These are phyloP conservation scores for Solanum pimpinellifolium DNA, from an alignment of 257 asterid genomes.

Conservation along the genomic window DNA sequence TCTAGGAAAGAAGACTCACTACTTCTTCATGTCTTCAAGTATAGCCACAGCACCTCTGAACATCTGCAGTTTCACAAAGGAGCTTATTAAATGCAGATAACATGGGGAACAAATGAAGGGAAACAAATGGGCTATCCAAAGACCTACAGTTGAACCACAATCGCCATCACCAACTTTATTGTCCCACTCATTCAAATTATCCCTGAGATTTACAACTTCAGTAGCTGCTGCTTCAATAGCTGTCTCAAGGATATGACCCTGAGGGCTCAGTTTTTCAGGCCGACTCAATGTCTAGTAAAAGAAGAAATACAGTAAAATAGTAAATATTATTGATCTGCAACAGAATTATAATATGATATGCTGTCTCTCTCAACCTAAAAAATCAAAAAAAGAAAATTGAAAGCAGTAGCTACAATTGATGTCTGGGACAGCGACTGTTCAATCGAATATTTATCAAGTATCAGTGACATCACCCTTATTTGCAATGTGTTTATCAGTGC, in stretches of 20 bases:
- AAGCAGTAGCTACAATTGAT: background rate
- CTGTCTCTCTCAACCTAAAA: background rate
- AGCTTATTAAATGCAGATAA: background rate
- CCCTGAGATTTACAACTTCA: conserved; percentile 53
- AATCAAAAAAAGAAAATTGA: background rate
- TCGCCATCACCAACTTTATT: conserved; percentile 98
- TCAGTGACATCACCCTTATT: background rate
- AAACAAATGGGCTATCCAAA: conserved; percentile 2
- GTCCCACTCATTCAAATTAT: conserved; percentile 85
- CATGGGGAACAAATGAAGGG: background rate
- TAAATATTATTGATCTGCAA: background rate
- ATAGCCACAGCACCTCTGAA: conserved; percentile 79
- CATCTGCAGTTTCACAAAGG: conserved; percentile 46
- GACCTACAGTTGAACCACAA: conserved; percentile 93
- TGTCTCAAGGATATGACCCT: conserved; percentile 59
- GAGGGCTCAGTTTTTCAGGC: conserved; percentile 52
- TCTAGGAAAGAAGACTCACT: conserved; percentile 28
- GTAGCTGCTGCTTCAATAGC: conserved; percentile 91
- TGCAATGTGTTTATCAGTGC: background rate
- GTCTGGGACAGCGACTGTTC: background rate
- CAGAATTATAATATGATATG: background rate
- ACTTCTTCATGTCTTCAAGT: conserved; percentile 79
- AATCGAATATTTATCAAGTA: background rate
- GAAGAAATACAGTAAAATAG: background rate
- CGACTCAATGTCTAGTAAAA: conserved; percentile 47